Evolutionary conservation across 2,329 filamentous ascomycete genomes (phyloP).

Genomic region (Pseudogymnoascus sp.): DNA sequence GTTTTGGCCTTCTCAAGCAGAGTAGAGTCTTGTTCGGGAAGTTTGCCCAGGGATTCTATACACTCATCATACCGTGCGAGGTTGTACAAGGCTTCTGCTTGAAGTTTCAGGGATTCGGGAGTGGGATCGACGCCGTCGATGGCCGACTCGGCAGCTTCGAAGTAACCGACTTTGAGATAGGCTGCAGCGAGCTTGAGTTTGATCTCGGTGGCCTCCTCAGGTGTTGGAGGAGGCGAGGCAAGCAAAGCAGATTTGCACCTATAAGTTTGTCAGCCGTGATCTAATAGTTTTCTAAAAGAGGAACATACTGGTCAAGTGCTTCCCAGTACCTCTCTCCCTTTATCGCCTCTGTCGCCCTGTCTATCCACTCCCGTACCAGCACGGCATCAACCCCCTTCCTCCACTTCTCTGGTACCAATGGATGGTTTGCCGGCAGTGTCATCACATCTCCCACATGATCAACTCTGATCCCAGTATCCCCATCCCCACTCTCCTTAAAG

Average conservation of each 20-base stretch:
- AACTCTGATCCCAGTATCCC: slow-evolving; percentile 1
- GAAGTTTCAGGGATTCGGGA: background rate
- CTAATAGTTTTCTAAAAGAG: background rate
- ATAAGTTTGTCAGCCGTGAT: background rate
- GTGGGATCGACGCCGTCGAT: slow-evolving; percentile 30
- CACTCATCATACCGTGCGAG: slow-evolving; percentile 15
- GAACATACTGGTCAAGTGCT: background rate
- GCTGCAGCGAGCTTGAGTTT: slow-evolving; percentile 46
- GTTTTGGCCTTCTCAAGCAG: slow-evolving; percentile 14
- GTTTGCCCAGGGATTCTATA: slow-evolving; percentile 9
- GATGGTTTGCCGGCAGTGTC: background rate
- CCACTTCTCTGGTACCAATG: background rate
- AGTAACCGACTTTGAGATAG: slow-evolving; percentile 58
- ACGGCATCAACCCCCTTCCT: background rate
- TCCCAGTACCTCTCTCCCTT: background rate
- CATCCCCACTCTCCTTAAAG: slow-evolving; percentile 30
- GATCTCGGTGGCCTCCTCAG: background rate
- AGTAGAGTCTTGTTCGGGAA: background rate
- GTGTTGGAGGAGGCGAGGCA: background rate
- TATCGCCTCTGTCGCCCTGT: background rate
- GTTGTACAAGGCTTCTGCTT: background rate
- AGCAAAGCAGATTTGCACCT: background rate
- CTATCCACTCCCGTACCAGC: background rate
- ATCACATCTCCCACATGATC: background rate
- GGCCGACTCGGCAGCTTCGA: slow-evolving; percentile 67